Evolutionary conservation across 2,329 filamentous ascomycete genomes (phyloP), one percentile per base, ranked within the genome.

Genomic region (Clathrospora elynae): DNA sequence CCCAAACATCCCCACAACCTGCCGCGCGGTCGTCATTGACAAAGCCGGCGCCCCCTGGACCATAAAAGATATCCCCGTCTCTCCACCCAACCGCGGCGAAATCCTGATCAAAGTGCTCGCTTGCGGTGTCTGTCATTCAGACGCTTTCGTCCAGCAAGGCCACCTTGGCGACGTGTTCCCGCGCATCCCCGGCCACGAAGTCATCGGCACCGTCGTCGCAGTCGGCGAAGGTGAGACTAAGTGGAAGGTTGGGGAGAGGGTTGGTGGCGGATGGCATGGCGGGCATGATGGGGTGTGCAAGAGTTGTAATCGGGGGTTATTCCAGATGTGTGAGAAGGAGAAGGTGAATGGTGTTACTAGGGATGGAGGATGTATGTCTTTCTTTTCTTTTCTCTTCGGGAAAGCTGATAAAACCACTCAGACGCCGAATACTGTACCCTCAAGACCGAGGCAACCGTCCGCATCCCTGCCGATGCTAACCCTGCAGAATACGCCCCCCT

Each of bases 21-120:
- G 80, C 76, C 86, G 84, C 64, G 84, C 82, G 3, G 84, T 82
- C 34, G 75, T 86, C 42, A 72, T 88, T 54, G 76, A 79, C 41
- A 73, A 76, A 43, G 64, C 71, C 17, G 75, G 77, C 42, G 71
- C 68, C 2, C 77, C 81, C 0, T 74, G 86, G 51, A 70, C 70
- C 2, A 71, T 90, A 50, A 78, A 82, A 51, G 79, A 88, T 3
- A 60, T 85, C 3, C 73, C 78, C 12, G 74, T 90, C 26, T 74
- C 78, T 45, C 63, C 73, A 22, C 85, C 85, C 1, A 70, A 75
- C 5, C 63, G 74, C 0, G 77, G 79, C 12, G 75, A 88, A 57
- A 72, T 90, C 2, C 78, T 90, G 17, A 77, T 88, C 66, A 89
- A 89, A 65, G 79, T 88, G 2, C 73, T 83, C 6, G 86, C 86